phyloP scores from a whole-genome alignment of 73 alveolate species.

The Symbiodinium natans region DNA sequence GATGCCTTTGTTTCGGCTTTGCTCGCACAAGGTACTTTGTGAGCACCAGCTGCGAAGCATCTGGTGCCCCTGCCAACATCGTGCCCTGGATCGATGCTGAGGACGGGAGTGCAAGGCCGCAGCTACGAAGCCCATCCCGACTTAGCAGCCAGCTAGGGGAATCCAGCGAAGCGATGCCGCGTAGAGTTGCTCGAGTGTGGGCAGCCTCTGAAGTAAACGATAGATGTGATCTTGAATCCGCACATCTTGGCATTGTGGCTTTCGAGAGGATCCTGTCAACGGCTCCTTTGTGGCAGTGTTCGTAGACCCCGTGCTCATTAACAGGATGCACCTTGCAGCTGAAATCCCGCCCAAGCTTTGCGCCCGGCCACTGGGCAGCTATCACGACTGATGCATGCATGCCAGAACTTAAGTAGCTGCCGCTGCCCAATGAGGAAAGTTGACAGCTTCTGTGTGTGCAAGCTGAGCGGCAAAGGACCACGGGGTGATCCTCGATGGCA shows the following conservation, averaged over 20 bases:
- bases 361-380: neutral
- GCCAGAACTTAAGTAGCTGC: no score
- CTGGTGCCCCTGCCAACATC: neutral
- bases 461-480: neutral
- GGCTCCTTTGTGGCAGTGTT: neutral
- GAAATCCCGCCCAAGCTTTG: neutral
- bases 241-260: no score
- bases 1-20: neutral
- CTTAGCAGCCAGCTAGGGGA: no score
- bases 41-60: neutral
- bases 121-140: no score
- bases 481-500: neutral
- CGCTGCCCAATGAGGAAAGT: no score
- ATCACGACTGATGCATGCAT: no score
- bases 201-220: no score
- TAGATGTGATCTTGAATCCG: no score
- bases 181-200: no score
- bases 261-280: neutral
- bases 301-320: neutral
- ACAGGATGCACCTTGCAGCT: neutral
- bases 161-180: no score
- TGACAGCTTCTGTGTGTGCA: neutral
- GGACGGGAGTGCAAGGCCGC: no score
- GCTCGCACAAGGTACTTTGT: neutral
- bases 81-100: neutral